A percentile compares a stretch with the other conserved stretches of the same genome.
Evolutionary conservation across 257 asterid genomes (phyloP).

Genomic region (Haberlea rhodopensis): DNA sequence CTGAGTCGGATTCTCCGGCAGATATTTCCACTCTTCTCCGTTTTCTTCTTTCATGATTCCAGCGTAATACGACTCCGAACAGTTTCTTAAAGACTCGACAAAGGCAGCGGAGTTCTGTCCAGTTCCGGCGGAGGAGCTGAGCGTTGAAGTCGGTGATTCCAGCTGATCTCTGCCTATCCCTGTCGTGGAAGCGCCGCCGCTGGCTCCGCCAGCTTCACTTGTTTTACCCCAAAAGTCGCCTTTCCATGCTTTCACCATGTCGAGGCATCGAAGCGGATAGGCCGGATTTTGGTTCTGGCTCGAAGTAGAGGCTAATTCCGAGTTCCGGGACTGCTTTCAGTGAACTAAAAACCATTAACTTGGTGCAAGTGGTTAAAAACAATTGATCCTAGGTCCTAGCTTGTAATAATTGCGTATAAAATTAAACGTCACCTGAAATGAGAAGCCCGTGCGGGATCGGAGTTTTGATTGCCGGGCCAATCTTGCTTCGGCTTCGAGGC

Average conservation of each 20-base stretch:
- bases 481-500: too few relatives aligned
- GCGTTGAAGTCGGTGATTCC: conserved; percentile 82
- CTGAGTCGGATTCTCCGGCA: conserved; percentile 34
- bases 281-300: conserved; percentile 34
- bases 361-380: neutral
- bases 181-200: conserved; percentile 22
- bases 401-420: neutral
- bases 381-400: neutral
- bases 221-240: conserved; percentile 42
- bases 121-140: conserved; percentile 46
- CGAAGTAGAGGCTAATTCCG: conserved; percentile 42
- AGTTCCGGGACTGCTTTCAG: conserved; percentile 22
- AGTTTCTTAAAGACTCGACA: conserved; percentile 43
- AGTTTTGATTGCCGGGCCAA: conserved; percentile 76
- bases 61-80: conserved; percentile 46
- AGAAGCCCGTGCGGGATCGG: conserved; percentile 35
- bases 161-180: conserved; percentile 37
- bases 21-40: conserved; percentile 53
- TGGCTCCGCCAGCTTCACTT: conserved; percentile 16
- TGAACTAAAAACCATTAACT: too few relatives aligned
- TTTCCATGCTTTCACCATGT: conserved; percentile 57
- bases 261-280: conserved; percentile 37
- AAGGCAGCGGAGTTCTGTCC: conserved; percentile 39
- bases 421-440: conserved; percentile 10
- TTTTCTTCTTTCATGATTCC: conserved; percentile 48